Base-by-base conservation (phyloP, 176 grass and related monocot genomes). In the Rhynchospora pubera region DNA sequence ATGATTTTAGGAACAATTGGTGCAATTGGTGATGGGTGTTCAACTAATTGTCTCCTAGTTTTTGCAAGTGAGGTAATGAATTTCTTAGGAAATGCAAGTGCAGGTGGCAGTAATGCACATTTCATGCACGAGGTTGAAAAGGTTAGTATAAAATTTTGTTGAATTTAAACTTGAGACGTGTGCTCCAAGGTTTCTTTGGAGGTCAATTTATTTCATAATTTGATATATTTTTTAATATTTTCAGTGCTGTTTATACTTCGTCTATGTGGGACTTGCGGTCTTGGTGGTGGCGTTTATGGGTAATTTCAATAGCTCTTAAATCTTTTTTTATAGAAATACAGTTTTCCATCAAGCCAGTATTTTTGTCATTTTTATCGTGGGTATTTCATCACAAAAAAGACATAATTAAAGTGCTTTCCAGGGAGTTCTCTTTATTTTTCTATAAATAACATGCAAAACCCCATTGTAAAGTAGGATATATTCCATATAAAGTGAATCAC, bases 1-100 rank as follows among this genome's bases (percentile, higher is more conserved):
- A 98, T 94, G 95, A 62, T 55, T 19, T 42, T 98, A 61, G 95
- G 95, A 81, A 93, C 92, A 24, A 82, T 94, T 14, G 95, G 95
- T 0, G 90, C 92, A 58, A 76, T 98, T 23, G 95, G 87, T 58
- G 95, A 98, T 79, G 95, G 95, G 16, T 98, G 95, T 85, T 94
- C 95, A 44, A 91, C 89, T 50, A 98, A 98, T 67, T 90, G 88
- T 57, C 92, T 98, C 44, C 90, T 98, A 75, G 88, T 98, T 84
- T 98, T 98, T 77, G 95, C 92, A 5, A 94, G 92, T 89, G 85
- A 89, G 63, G 89, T 98, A n/a, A 94, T 98, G 90, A 98, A 98
- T 84, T 90, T 85, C 66, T 85, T 98, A 32, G 95, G 95, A n/a
- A 66, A 5, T 85, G 87, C 69, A 87, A 88, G 15, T 84, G 67